Conservation (phyloP, 83 land plant species). For the Picea abies region DNA sequence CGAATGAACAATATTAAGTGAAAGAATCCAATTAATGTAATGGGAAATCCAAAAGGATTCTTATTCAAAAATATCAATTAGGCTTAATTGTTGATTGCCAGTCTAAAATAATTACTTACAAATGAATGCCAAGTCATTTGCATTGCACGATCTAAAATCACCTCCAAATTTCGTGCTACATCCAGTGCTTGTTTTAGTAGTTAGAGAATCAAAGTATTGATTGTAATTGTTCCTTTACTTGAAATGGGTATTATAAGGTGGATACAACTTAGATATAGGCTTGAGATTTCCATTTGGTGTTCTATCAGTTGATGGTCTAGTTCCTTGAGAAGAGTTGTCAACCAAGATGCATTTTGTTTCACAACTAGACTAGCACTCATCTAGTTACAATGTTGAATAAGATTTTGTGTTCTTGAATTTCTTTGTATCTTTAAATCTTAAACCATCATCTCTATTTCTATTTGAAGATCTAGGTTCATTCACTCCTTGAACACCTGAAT, state of each 20-base stretch:
- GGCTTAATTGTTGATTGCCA: conserved; percentile 54
- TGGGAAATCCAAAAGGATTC: neutral
- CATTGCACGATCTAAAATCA: conserved; percentile 32
- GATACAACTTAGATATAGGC: neutral
- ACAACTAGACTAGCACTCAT: conserved; percentile 8
- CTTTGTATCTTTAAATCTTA: neutral
- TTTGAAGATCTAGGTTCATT: neutral
- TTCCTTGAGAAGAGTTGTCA: neutral
- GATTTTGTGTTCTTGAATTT: neutral
- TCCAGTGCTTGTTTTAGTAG: conserved; percentile 36
- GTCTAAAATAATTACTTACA: conserved; percentile 53
- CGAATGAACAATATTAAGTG: neutral
- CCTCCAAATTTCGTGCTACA: conserved; percentile 10
- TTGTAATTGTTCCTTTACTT: neutral
- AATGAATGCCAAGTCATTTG: conserved; percentile 49
- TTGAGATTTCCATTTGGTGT: neutral
- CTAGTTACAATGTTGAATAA: neutral
- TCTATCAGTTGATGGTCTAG: neutral
- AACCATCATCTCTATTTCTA: neutral
- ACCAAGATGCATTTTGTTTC: conserved; percentile 13
- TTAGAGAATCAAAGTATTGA: conserved; percentile 28
- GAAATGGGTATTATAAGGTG: neutral
- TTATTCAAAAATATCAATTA: conserved; percentile 65
- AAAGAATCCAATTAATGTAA: neutral
- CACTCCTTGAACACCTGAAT: conserved; percentile 20